Evolutionary conservation across 169 alveolate genomes (phyloP), one percentile per base, ranked within the genome.

Genomic region (Plasmodium falciparum): DNA sequence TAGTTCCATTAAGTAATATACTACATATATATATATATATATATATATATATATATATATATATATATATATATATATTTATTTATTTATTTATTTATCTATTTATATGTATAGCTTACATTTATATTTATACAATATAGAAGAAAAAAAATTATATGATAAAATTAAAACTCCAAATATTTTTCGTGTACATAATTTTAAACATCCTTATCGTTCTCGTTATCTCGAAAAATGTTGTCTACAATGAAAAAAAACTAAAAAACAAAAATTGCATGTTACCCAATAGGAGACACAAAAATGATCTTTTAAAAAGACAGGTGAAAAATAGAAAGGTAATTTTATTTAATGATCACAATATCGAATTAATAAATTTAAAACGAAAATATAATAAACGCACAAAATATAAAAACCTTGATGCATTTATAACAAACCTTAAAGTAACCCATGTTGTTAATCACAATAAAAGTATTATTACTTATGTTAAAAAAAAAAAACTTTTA

Each of bases 221-320:
- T 26, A 2, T n/a, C 43, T n/a, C 29, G 12, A 33, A 39, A n/a
- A 24, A 15, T 29, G 15, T 29, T 39, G 56, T 66, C 12, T 13
- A 26, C n/a, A 26, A 66, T 66, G 74, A 66, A 66, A n/a, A 39
- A n/a, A 66, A 29, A 33, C 11, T 66, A 39, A 66, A 66, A 54
- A 26, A 26, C 9, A 33, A 4, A 26, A 13, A 66, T 3, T 11
- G 29, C 17, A 4, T 20, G 15, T 9, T 12, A 33, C 5, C 5
- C 6, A 24, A 39, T 9, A 24, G 22, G 22, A 66, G 56, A 66
- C 47, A 39, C 6, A 66, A 66, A 12, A 66, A 39, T n/a, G 24
- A 24, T 5, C 3, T 9, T 12, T 9, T 66, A 2, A 8, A 11
- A 39, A 39, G 22, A n/a, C 58, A 20, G 1, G 22, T 9, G 22